Evolutionary conservation across 768 basidiomycete genomes (phyloP), one percentile per base, ranked within the genome.

Genomic region (Amylocystis lapponica): DNA sequence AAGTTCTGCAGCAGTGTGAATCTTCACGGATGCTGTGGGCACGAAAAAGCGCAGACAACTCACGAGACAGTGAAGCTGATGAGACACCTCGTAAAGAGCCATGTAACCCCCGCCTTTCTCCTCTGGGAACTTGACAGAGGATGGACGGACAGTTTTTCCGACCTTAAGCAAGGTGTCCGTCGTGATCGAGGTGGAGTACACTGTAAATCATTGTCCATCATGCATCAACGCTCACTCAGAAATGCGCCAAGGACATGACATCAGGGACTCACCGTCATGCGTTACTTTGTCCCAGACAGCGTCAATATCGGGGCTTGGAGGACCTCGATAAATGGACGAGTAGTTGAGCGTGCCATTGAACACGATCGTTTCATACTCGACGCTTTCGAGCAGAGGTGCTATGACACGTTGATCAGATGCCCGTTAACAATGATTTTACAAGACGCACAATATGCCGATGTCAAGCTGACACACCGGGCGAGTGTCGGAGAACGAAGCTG

Each of bases 311-410:
- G 41, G 32, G 20, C 21, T 42, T 5, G 41, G 41, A 5, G 30
- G 9, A 3, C 41, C 41, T 21, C 41, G 21, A 21, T 23, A 42
- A 16, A 33, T 32, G 22, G 41, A 42, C 2, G 41, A 21, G n/a
- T 25, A 30, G 13, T 12, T 30, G 7, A 33, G 23, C 4, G 41
- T 19, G 9, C 41, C 41, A 16, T 42, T 42, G 41, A 42, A 42
- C 10, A 19, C 20, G 14, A 42, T 32, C 23, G 32, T 22, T 12
- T 34, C 31, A 20, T 42, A 42, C 13, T 42, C 41, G 5, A 34
- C 41, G 19, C 23, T 32, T 16, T 42, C 41, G 7, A 42, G 6
- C n/a, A 23, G 31, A 34, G 41, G 41, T 16, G 41, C 41, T 42
- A 17, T 14, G 19, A 5, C n/a, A n/a, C n/a, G n/a, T n/a, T n/a